These are phyloP conservation scores for Cordyceps pruinosa DNA, from an alignment of 2,329 filamentous ascomycete genomes.

Conservation along the genomic window DNA sequence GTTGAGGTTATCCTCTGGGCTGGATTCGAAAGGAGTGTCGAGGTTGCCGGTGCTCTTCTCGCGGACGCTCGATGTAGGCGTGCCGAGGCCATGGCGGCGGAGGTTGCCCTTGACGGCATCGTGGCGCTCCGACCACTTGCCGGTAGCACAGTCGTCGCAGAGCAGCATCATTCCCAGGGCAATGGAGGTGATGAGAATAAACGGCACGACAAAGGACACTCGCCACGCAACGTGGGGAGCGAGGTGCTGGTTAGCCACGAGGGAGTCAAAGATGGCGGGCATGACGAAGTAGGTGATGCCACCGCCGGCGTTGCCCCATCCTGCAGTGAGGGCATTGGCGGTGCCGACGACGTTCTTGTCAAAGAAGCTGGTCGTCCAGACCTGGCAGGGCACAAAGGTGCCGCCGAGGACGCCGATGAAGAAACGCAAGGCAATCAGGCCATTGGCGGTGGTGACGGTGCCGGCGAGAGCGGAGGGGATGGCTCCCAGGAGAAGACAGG, in stretches of 20 bases:
- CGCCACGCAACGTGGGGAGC: conserved; percentile 69
- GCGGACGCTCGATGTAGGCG: neutral
- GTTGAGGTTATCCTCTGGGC: neutral
- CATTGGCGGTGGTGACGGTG: conserved; percentile 54
- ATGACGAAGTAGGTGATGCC: conserved; percentile 92
- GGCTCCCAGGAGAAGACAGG: conserved; percentile 63
- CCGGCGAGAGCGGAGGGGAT: conserved; percentile 79
- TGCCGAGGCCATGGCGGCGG: conserved; percentile 35
- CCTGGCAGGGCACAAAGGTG: conserved; percentile 81
- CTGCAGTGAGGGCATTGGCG: conserved; percentile 77
- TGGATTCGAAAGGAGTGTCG: conserved; percentile 20
- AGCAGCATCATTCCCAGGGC: conserved; percentile 64
- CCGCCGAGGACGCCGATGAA: conserved; percentile 76
- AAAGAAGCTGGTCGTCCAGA: conserved; percentile 89
- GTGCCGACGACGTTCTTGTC: conserved; percentile 92
- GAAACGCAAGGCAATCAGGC: conserved; percentile 66
- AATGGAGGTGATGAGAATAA: conserved; percentile 63
- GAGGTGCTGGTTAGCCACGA: conserved; percentile 54
- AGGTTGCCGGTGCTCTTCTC: neutral
- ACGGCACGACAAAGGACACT: conserved; percentile 75
- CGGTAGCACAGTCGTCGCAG: conserved; percentile 76
- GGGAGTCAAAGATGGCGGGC: conserved; percentile 79
- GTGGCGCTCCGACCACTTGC: conserved; percentile 71
- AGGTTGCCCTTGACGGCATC: conserved; percentile 49
- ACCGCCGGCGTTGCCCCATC: conserved; percentile 80